Evolutionary conservation across 2,329 filamentous ascomycete species (phyloP), one percentile per base, ranked within the genome.

Genomic region (Botrytis byssoidea): DNA sequence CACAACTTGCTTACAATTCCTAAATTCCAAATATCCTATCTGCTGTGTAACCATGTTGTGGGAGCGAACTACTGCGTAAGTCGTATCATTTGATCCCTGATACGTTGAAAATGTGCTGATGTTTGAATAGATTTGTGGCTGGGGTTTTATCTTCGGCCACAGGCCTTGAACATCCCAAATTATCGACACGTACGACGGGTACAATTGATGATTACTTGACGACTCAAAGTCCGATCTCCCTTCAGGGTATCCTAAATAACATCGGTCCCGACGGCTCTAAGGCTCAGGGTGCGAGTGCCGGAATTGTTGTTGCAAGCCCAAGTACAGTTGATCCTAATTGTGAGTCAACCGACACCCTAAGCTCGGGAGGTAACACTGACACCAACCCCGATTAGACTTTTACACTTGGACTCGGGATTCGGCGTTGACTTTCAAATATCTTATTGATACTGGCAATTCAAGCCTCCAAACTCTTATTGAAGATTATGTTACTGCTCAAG

Each of bases 381-480:
- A n/a, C 73, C 78, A 48, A 78, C 60, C n/a, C 37, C n/a, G 10
- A 66, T 40, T 65, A 93, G 91, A 95, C 81, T 94, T 88, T 80
- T 94, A 89, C 79, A 93, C 91, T 1, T 95, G 92, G 92, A 93
- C 89, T 2, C 84, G 93, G 79, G 92, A 95, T 81, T 87, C 91
- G 20, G 91, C 90, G n/a, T 85, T 95, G 40, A 89, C 90, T 6
- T 87, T 92, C 83, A 93, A 93, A 83, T 85, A 85, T 57, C 82
- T 95, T 20, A 84, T 92, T 20, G 92, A 95, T 77, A 85, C 88
- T 57, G 91, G 93, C 80, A 83, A 88, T 72, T 81, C 81, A 1
- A 79, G 79, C 4, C 80, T 88, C 4, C 84, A 86, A 69, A 76
- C 79, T 1, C 78, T 83, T 40, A 91, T 95, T 60, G 85, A 92